Conservation (phyloP, 179 eudicot species). For the Amaranthus tricolor region DNA sequence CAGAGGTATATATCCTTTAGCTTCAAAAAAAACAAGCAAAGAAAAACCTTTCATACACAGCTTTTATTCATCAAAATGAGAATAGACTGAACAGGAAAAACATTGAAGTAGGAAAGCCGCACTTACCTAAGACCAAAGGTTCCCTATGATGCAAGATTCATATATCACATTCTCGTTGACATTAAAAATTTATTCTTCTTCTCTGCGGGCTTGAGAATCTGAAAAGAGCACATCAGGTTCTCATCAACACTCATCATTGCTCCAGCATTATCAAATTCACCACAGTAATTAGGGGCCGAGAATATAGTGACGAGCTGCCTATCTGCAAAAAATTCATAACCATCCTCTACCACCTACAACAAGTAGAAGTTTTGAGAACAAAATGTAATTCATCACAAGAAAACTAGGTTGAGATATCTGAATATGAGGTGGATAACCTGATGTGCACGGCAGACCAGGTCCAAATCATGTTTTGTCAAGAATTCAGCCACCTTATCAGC, state of each 20-base stretch:
- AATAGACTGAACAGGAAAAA: no score
- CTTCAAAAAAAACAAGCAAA: no score
- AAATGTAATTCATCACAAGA: slow-evolving; percentile 6
- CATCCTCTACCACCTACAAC: slow-evolving; percentile 90
- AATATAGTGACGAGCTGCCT: slow-evolving; percentile 93
- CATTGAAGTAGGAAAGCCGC: not conserved
- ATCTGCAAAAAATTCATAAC: slow-evolving; percentile 94
- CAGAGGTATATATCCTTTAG: no score
- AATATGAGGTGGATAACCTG: slow-evolving; percentile 46
- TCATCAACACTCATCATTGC: slow-evolving; percentile 96
- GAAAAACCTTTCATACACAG: no score
- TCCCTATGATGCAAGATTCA: slow-evolving; percentile 9
- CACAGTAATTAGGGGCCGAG: slow-evolving; percentile 95
- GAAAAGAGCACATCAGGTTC: slow-evolving; percentile 84
- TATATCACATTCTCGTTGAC: slow-evolving; percentile 72
- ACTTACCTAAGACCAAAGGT: slow-evolving; percentile 18
- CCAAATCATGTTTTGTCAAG: slow-evolving; percentile 81
- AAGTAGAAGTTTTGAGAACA: slow-evolving; percentile 16
- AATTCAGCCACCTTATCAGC: slow-evolving; percentile 84
- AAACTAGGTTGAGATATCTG: not conserved
- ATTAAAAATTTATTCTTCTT: slow-evolving; percentile 65
- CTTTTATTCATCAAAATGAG: no score
- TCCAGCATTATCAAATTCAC: slow-evolving; percentile 95
- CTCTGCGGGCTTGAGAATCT: slow-evolving; percentile 93
- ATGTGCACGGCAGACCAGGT: slow-evolving; percentile 95